Conservation (phyloP, 495 filamentous ascomycete species). For the Neurospora sp. region DNA sequence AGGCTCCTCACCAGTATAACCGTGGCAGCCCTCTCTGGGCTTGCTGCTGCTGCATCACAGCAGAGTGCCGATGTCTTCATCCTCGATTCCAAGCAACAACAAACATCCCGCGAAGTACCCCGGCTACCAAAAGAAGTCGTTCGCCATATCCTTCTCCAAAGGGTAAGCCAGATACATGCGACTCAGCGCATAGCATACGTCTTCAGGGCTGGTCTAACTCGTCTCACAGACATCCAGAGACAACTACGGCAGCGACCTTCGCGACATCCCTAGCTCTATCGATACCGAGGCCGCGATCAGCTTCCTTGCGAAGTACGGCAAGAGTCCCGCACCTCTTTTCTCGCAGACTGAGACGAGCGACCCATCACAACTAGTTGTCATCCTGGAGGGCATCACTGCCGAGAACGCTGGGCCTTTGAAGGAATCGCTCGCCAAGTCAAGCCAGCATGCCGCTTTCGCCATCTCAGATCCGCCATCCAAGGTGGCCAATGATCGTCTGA, state of each 20-base stretch:
- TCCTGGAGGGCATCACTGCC: conserved; percentile 36
- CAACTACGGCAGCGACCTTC: conserved; percentile 25
- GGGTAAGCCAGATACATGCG: conserved; percentile 6
- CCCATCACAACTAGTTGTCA: conserved; percentile 38
- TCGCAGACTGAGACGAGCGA: conserved; percentile 14
- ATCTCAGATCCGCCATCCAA: conserved; percentile 29
- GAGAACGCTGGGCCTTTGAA: conserved; percentile 21
- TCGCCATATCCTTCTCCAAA: conserved; percentile 26
- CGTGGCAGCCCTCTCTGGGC: conserved; percentile 18
- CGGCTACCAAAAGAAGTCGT: conserved; percentile 24
- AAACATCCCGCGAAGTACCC: conserved; percentile 8
- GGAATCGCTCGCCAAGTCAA: conserved; percentile 18
- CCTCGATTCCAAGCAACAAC: conserved; percentile 10
- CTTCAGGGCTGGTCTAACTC: conserved; percentile 18
- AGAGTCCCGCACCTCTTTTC: conserved; percentile 31
- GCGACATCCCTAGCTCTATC: conserved; percentile 29
- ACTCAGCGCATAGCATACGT: conserved; percentile 5
- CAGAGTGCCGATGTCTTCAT: conserved; percentile 21
- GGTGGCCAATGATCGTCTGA: conserved; percentile 24
- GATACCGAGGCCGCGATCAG: conserved; percentile 27
- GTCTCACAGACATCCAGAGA: conserved; percentile 29
- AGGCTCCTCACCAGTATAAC: conserved; percentile 17
- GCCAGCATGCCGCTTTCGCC: conserved; percentile 31
- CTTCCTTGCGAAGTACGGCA: conserved; percentile 32
- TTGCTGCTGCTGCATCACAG: conserved; percentile 14